Conservation (phyloP, 1,139 yeast species). For the Candida sp. region DNA sequence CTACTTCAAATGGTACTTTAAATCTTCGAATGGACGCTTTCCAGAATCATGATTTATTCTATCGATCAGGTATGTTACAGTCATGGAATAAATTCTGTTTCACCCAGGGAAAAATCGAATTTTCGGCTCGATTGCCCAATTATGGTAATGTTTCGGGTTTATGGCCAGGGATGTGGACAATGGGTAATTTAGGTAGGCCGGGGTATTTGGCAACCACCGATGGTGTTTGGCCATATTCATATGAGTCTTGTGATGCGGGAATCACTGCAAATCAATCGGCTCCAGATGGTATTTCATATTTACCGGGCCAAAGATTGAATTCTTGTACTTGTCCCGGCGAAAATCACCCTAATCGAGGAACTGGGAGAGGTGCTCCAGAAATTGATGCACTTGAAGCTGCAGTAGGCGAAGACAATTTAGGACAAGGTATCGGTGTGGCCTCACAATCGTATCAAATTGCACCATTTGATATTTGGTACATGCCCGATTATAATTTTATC, state of each 20-base stretch:
- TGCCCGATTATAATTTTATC: conserved; percentile 72
- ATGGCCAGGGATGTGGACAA: conserved; percentile 92
- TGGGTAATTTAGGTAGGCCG: conserved; percentile 84
- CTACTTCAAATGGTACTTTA: conserved; percentile 66
- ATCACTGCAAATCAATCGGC: conserved; percentile 87
- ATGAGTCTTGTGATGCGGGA: conserved; percentile 80
- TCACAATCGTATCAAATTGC: conserved; percentile 85
- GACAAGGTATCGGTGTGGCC: conserved; percentile 55
- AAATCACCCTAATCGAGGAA: conserved; percentile 77
- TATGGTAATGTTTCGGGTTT: conserved; percentile 67
- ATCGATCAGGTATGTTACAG: conserved; percentile 84
- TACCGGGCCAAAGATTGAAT: conserved; percentile 74
- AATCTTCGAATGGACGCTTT: conserved; percentile 70
- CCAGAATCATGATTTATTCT: conserved; percentile 65
- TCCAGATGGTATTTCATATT: conserved; percentile 72
- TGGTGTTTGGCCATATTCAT: conserved; percentile 91
- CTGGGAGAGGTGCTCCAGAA: conserved; percentile 89
- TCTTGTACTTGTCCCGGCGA: conserved; percentile 71
- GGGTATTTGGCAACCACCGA: conserved; percentile 78
- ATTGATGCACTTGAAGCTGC: conserved; percentile 83
- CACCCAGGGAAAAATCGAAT: conserved; percentile 70
- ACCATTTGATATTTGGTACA: conserved; percentile 84
- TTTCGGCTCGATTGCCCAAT: conserved; percentile 70
- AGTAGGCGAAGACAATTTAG: conserved; percentile 34
- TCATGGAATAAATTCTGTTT: conserved; percentile 83